Evolutionary conservation across 176 grass and related monocot species (phyloP), one percentile per base, ranked within the genome.

Genomic region (Oryza longistaminata): DNA sequence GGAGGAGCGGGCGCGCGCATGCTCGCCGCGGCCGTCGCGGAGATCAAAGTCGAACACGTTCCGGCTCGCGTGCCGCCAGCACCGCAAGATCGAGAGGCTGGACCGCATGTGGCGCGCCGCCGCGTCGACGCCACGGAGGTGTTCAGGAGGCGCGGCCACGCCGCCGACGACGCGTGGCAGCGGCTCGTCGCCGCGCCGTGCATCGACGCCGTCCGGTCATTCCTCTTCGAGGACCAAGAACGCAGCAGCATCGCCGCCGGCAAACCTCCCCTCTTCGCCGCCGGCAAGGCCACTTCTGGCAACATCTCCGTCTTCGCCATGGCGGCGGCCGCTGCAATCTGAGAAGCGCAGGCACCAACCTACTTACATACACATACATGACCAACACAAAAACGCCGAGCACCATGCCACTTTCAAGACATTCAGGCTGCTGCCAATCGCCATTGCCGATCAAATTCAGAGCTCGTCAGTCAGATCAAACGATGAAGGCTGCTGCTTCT

Each of bases 1-100:
- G 5, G 71, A 85, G 9, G 84, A 86, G 22, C 85, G 76, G 17
- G 79, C n/a, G 16, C n/a, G 16, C 69, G 49, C 35, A 78, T 96
- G 71, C 72, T 96, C 40, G 66, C 66, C 25, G 83, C 82, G 19
- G 92, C 97, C 70, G 67, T 99, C 35, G 75, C 88, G 25, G 90
- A 96, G 50, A 94, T 99, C 74, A 99, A 99, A 99, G 80, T 85
- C 7, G 4, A 99, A 99, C 79, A 99, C 97, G 7, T 88, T 82
- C 75, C 80, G 74, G 12, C 93, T 99, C 26, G 84, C 93, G 26
- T 73, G 52, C 84, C 83, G 88, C 49, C 97, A 99, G 79, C 87
- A 91, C 29, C 49, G 61, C 14, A 99, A 99, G 92, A 99, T 99
- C 50, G 75, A 83, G 71, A 71, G 91, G 24, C 71, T 99, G 10